Evolutionary conservation across 129 eudicot species (phyloP).

Genomic region (Escallonia rubra): DNA sequence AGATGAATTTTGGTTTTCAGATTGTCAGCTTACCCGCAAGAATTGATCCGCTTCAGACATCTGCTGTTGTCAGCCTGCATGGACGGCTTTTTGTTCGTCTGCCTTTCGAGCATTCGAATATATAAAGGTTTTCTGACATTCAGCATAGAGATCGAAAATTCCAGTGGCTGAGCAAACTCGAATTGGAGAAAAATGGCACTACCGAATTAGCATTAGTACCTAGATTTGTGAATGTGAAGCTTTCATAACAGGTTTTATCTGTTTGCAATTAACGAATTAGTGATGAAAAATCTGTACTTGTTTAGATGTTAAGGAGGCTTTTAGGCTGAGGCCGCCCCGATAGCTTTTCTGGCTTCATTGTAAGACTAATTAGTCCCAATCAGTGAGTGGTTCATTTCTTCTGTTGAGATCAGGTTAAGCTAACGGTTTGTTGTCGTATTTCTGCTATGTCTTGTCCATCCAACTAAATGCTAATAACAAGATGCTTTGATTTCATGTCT

Average conservation of each 20-base stretch:
- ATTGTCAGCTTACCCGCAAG: conserved; percentile 76
- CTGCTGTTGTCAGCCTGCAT: conserved; percentile 90
- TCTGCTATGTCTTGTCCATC: background rate
- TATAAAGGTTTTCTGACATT: conserved; percentile 9
- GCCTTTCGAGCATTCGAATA: conserved; percentile 70
- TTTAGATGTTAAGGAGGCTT: conserved; percentile 9
- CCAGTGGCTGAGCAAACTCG: too few species aligned
- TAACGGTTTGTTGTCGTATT: background rate
- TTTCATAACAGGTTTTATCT: too few species aligned
- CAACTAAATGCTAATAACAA: too few species aligned
- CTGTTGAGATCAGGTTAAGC: background rate
- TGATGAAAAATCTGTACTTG: too few species aligned
- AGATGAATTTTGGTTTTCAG: conserved; percentile 17
- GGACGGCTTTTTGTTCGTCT: conserved; percentile 83
- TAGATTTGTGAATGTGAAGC: too few species aligned
- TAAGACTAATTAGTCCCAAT: conserved; percentile 10
- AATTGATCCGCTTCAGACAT: conserved; percentile 76
- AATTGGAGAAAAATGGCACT: too few species aligned
- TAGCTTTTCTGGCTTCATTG: conserved; percentile 19
- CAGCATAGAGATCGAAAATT: background rate
- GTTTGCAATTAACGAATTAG: too few species aligned
- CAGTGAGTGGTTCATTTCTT: background rate
- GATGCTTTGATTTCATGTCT: too few species aligned
- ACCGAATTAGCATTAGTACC: too few species aligned
- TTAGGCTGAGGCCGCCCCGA: conserved; percentile 11